Conservation (phyloP, 148 eudicot species). For the Chenopodium album region DNA sequence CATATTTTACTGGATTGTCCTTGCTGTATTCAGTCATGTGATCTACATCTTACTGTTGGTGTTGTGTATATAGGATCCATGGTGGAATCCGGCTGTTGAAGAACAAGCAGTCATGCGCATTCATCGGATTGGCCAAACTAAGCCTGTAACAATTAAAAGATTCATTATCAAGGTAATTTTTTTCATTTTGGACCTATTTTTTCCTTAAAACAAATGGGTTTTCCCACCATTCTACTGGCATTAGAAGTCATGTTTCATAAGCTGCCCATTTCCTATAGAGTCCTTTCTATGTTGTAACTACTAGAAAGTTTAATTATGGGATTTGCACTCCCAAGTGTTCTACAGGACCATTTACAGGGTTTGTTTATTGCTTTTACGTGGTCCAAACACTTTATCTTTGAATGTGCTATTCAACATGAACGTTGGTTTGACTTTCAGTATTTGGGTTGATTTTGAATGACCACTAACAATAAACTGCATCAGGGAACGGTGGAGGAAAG, state of each 20-base stretch:
- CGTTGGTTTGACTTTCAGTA: neutral
- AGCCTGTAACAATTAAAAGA: slow-evolving; percentile 70
- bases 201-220: neutral
- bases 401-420: neutral
- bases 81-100: slow-evolving; percentile 99
- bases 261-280: neutral
- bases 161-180: slow-evolving; percentile 81
- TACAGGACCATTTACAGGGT: neutral
- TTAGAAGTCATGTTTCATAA: neutral
- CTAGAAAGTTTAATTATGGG: neutral
- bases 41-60: slow-evolving; percentile 8
- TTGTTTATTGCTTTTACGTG: neutral
- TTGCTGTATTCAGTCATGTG: neutral
- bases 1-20: neutral
- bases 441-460: neutral
- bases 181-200: neutral
- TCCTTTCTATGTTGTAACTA: neutral
- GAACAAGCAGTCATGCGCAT: slow-evolving; percentile 99
- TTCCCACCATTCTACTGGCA: neutral
- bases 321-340: neutral
- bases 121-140: slow-evolving; percentile 98
- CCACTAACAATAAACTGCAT: neutral
- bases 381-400: neutral
- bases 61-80: slow-evolving; percentile 73
- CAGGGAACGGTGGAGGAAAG: slow-evolving; percentile 97